Conservation (phyloP, 495 filamentous ascomycete genomes). For the Elaphomyces granulatus region DNA sequence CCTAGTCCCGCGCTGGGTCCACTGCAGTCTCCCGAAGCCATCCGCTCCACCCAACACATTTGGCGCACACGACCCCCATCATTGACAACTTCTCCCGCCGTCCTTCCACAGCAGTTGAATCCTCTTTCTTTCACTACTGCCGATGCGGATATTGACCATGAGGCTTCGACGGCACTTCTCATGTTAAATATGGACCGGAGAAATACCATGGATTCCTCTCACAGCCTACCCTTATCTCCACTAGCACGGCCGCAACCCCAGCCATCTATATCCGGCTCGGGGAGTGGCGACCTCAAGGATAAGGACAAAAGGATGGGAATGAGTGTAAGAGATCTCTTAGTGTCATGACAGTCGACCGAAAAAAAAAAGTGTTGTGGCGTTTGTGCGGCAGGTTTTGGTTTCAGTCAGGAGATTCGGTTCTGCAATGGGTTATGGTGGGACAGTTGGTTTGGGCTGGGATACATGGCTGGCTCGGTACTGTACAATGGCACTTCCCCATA, state of each 20-base stretch:
- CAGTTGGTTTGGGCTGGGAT: no score
- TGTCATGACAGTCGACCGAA: constrained; percentile 21
- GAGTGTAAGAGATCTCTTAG: constrained; percentile 70
- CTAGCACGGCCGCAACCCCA: constrained; percentile 8
- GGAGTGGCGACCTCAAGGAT: constrained; percentile 6
- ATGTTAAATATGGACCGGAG: constrained; percentile 64
- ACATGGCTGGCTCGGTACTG: no score
- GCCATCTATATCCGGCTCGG: constrained; percentile 5
- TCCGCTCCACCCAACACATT: constrained; percentile 4
- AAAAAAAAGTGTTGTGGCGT: neutral
- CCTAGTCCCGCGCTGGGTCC: constrained; percentile 31
- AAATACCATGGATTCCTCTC: constrained; percentile 23
- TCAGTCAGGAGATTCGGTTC: no score
- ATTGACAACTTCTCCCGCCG: constrained; percentile 20
- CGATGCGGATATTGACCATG: constrained; percentile 50
- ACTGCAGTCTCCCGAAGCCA: constrained; percentile 12
- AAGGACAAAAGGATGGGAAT: constrained; percentile 37
- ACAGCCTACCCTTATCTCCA: constrained; percentile 13
- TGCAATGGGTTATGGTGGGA: no score
- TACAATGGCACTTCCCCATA: no score
- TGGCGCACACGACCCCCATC: constrained; percentile 14
- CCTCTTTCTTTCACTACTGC: neutral
- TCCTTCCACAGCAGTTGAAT: constrained; percentile 13
- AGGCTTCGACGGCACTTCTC: constrained; percentile 65
- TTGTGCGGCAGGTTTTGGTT: neutral